Percentiles rank a stretch among this genome's conserved stretches.
Conservation (phyloP, 257 asterid genomes). For the Solanum habrochaites region DNA sequence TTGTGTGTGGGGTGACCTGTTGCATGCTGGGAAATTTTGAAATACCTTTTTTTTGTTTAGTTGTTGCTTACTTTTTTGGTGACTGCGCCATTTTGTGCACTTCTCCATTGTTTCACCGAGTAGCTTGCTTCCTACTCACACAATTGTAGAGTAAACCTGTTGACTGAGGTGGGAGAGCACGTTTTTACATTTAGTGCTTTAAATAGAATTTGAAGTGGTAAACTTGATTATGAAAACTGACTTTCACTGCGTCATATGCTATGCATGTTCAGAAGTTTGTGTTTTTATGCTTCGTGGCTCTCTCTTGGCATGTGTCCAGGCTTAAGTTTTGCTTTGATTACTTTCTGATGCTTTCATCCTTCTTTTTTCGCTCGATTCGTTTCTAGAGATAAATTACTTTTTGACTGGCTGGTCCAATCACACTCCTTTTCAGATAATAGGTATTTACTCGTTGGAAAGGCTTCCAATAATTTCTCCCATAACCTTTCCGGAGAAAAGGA, state of each 20-base stretch:
- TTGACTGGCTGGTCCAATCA: conserved; percentile 9
- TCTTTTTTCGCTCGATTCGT: not conserved
- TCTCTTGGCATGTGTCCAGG: not conserved
- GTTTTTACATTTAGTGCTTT: not conserved
- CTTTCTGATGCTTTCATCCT: not conserved
- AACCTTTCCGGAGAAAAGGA: conserved; percentile 27
- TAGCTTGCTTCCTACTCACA: not conserved
- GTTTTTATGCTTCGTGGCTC: not conserved
- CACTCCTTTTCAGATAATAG: conserved; percentile 19
- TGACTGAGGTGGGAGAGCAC: not conserved
- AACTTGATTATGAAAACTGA: not conserved
- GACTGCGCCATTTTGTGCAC: not conserved
- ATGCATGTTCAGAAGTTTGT: not conserved
- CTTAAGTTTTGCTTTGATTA: not conserved
- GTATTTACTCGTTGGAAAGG: conserved; percentile 18
- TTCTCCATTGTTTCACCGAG: not conserved
- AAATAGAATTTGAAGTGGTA: not conserved
- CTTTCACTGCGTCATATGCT: not conserved
- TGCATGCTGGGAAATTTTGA: not conserved
- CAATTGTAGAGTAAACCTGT: not conserved
- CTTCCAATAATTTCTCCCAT: conserved; percentile 15
- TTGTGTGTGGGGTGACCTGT: not conserved
- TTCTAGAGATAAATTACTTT: not conserved
- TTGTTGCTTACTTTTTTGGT: not conserved
- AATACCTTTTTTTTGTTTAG: not conserved